phyloP scores from a whole-genome alignment of 164 flowering plant species.

The Vitis rotundifolia region DNA sequence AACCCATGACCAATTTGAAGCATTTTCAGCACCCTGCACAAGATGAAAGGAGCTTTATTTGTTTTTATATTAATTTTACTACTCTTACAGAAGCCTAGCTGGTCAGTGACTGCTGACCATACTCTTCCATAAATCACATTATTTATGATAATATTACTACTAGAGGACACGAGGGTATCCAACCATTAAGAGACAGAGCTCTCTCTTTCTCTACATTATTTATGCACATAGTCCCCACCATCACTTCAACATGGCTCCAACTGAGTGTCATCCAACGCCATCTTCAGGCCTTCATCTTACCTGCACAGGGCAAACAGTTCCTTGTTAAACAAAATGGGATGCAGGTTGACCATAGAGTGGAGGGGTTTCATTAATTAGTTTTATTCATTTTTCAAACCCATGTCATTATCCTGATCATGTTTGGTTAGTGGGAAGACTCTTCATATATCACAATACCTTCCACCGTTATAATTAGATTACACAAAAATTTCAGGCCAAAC shows the following conservation, averaged over 20 bases:
- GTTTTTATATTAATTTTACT: conserved; percentile 10
- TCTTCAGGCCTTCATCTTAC: neutral
- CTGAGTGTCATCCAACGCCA: conserved; percentile 6
- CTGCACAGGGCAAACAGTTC: conserved; percentile 11
- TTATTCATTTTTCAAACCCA: too few relatives aligned
- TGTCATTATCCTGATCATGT: too few relatives aligned
- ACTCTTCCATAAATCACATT: neutral
- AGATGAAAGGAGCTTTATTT: conserved; percentile 4
- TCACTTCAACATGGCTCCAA: neutral
- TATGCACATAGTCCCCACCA: conserved; percentile 10
- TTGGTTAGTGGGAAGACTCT: too few relatives aligned
- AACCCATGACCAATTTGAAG: conserved; percentile 6
- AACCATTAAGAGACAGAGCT: neutral
- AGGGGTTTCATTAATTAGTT: too few relatives aligned
- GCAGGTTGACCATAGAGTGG: too few relatives aligned
- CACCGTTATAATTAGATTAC: too few relatives aligned
- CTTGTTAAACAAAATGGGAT: too few relatives aligned
- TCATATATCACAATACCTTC: too few relatives aligned
- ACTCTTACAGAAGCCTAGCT: neutral
- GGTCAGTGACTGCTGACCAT: conserved; percentile 25
- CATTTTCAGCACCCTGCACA: conserved; percentile 18
- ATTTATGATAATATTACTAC: neutral
- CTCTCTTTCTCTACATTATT: neutral
- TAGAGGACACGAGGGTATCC: conserved; percentile 5
- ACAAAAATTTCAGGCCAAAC: too few relatives aligned